These are phyloP conservation scores for Ilex paraguariensis DNA, from an alignment of 305 asterid genomes.

Conservation along the genomic window DNA sequence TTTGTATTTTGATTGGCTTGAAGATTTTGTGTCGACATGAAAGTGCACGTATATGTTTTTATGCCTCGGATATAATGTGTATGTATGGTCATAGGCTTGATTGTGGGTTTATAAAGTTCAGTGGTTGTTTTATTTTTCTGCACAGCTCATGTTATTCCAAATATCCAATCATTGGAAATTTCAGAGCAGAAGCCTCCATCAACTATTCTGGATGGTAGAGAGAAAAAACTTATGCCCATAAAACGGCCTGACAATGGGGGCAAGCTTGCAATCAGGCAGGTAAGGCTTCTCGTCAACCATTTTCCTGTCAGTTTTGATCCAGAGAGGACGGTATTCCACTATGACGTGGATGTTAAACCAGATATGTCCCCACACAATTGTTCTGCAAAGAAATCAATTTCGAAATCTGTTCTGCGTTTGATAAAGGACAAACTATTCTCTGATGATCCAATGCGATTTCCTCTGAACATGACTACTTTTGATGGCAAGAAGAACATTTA, in stretches of 20 bases:
- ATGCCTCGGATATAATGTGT: too few species aligned
- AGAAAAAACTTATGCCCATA: neutral
- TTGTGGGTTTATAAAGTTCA: too few species aligned
- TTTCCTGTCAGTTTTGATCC: constrained; percentile 51
- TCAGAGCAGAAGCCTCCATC: neutral
- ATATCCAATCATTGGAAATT: too few species aligned
- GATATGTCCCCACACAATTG: constrained; percentile 22
- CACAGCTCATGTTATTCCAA: too few species aligned
- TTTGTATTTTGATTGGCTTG: too few species aligned
- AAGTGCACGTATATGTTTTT: too few species aligned
- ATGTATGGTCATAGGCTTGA: too few species aligned
- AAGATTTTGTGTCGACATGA: too few species aligned
- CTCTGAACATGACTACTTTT: constrained; percentile 41
- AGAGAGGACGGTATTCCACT: constrained; percentile 41
- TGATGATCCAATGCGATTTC: constrained; percentile 40
- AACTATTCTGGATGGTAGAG: neutral
- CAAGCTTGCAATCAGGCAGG: constrained; percentile 21
- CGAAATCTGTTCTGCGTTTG: constrained; percentile 32
- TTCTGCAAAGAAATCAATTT: constrained; percentile 24
- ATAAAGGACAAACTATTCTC: constrained; percentile 40
- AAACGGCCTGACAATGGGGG: constrained; percentile 33
- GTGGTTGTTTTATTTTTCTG: too few species aligned
- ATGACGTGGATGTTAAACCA: constrained; percentile 43
- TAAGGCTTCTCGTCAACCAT: constrained; percentile 48
- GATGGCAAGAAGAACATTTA: constrained; percentile 67